Conservation (phyloP, 805 yeast species). For the Hanseniaspora vineae region DNA sequence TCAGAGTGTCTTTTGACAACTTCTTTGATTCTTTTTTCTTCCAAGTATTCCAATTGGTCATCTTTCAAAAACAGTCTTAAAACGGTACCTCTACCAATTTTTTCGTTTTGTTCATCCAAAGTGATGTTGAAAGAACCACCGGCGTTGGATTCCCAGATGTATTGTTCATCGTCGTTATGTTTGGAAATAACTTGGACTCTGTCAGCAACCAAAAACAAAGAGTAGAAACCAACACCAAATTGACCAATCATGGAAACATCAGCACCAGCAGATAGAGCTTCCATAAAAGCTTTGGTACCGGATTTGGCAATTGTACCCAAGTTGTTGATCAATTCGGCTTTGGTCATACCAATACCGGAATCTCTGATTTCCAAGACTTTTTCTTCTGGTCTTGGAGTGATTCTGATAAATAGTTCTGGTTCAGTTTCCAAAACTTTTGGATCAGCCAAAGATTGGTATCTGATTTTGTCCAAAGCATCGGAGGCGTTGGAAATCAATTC, state of each 20-base stretch:
- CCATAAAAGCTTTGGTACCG: constrained; percentile 99
- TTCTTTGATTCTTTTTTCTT: constrained; percentile 98
- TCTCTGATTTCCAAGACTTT: constrained; percentile 95
- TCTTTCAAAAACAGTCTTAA: constrained; percentile 95
- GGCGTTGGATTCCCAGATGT: constrained; percentile 99
- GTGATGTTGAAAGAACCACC: constrained; percentile 99
- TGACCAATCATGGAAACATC: constrained; percentile 99
- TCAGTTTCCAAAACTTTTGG: constrained; percentile 86
- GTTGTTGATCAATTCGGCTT: constrained; percentile 96
- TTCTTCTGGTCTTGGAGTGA: constrained; percentile 91
- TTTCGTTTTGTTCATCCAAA: constrained; percentile 76
- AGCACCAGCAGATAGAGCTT: constrained; percentile 98
- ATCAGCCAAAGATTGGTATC: constrained; percentile 92
- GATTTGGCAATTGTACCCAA: constrained; percentile 99
- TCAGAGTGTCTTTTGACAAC: constrained; percentile 99
- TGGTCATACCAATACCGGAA: constrained; percentile 99
- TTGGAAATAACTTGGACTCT: constrained; percentile 96
- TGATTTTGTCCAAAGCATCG: constrained; percentile 96
- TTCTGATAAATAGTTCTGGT: constrained; percentile 93
- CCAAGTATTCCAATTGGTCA: constrained; percentile 96
- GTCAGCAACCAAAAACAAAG: constrained; percentile 97
- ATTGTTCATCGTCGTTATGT: constrained; percentile 98
- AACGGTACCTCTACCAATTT: constrained; percentile 86
- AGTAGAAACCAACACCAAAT: constrained; percentile 99
- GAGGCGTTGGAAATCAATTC: constrained; percentile 98